These are phyloP conservation scores for Fusarium luffae DNA, from an alignment of 2,329 filamentous ascomycete genomes.

Conservation along the genomic window DNA sequence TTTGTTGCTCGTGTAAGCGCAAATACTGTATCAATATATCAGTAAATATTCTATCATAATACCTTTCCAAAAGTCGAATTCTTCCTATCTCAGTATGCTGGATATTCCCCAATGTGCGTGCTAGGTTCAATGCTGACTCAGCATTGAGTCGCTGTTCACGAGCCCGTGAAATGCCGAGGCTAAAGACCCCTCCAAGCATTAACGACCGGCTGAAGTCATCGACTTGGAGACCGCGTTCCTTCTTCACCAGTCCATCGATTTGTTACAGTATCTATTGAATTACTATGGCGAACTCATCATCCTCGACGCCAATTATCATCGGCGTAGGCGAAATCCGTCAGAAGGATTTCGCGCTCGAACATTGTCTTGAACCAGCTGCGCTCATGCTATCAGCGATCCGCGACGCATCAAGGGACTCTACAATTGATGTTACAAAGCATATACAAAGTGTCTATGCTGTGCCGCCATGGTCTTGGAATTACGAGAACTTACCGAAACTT, in stretches of 20 bases:
- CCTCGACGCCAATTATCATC: conserved; percentile 63
- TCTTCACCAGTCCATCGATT: not conserved
- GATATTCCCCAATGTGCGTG: no score
- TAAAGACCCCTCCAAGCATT: not conserved
- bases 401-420: conserved; percentile 60
- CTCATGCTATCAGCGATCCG: conserved; percentile 68
- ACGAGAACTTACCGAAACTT: conserved; percentile 66
- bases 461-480: conserved; percentile 74
- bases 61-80: no score
- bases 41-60: no score
- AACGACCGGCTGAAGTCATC: no score
- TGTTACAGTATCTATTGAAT: not conserved
- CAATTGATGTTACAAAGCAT: conserved; percentile 35
- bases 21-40: no score
- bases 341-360: conserved; percentile 55
- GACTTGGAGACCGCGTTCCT: rapidly evolving
- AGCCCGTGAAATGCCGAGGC: not conserved
- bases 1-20: no score
- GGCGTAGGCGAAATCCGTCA: conserved; percentile 73
- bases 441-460: conserved; percentile 70
- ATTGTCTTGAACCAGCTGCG: conserved; percentile 68
- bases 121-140: not conserved
- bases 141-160: not conserved
- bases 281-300: rapidly evolving
- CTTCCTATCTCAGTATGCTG: no score